Base-by-base conservation (phyloP, 371 early-diverging fungal species). In the Lichtheimia ramosa region DNA sequence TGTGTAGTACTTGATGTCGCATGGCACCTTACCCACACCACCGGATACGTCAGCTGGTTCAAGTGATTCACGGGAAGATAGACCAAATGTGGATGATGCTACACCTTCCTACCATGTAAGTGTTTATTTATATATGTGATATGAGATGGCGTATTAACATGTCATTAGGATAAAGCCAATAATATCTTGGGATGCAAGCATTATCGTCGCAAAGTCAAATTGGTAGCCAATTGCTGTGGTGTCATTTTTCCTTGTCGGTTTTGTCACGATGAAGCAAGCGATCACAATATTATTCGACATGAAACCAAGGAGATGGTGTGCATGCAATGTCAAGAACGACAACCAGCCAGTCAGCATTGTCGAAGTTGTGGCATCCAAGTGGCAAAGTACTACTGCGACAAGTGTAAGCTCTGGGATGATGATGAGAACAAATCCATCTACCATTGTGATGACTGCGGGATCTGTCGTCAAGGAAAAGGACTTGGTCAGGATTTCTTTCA, bases 321-420 rank as follows among this genome's bases (percentile, higher is more conserved):
- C 71, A 95, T 96, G 94, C 66, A 86, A 48, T 99, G 99, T 74
- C 56, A 74, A 25, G 69, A 80, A 0, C 80, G 92, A 13, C 98
- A 98, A 69, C 89, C 92, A 2, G 88, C 92, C 1, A 84, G 83
- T 1, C 87, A 92, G 62, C 64, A 56, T 8, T 99, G 99, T 64
- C 63, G 57, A 41, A 61, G 72, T 2, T 98, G 99, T 77, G 59
- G 81, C 6, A 59, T 69, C 12, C 58, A 56, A 10, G 70, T 95
- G 48, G 90, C 93, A 0, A 62, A 67, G 28, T 98, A 99, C 74
- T 98, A 90, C 71, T 99, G 99, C 73, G 73, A 83, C 43, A 86
- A 83, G 23, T 99, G 99, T 73, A 92, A 96, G 61, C 83, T 99
- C 5, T 96, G 96, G 93, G 95, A 95, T 68, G 87, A 95, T 62